Evolutionary conservation across 495 filamentous ascomycete genomes (phyloP).

Genomic region (Hyaloscypha finlandica): DNA sequence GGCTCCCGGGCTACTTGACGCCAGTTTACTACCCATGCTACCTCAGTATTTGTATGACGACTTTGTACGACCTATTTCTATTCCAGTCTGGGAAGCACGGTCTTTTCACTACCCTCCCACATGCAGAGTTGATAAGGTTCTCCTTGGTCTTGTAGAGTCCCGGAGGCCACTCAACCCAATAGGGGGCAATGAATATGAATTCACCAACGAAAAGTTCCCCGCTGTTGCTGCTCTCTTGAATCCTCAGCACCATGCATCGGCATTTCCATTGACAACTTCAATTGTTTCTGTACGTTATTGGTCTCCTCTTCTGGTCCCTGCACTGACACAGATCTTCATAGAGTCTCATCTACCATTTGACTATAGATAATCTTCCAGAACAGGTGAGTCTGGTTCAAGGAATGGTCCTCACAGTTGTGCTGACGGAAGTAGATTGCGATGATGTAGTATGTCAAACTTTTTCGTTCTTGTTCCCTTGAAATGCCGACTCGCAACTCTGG

Average conservation of each 20-base stretch:
- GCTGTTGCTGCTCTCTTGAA: neutral
- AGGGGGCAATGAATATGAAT: neutral
- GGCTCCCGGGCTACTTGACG: neutral
- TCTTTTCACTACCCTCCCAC: neutral
- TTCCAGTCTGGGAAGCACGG: neutral
- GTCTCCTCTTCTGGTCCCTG: neutral
- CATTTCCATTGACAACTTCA: neutral
- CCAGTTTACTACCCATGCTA: neutral
- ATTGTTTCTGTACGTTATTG: neutral
- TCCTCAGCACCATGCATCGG: neutral
- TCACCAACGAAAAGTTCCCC: neutral
- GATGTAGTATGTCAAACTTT: neutral
- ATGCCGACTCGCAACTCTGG: neutral
- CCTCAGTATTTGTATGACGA: neutral
- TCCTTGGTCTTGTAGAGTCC: neutral
- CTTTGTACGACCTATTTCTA: neutral
- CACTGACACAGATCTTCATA: neutral
- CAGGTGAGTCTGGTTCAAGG: neutral
- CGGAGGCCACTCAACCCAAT: neutral
- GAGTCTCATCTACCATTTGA: neutral
- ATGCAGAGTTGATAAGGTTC: neutral
- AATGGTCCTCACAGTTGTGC: neutral
- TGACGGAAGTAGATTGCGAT: neutral
- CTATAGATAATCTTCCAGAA: neutral
- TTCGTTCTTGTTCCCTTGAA: neutral